Evolutionary conservation across 768 basidiomycete species (phyloP), one percentile per base, ranked within the genome.

Genomic region (Lyophyllum shimeji): DNA sequence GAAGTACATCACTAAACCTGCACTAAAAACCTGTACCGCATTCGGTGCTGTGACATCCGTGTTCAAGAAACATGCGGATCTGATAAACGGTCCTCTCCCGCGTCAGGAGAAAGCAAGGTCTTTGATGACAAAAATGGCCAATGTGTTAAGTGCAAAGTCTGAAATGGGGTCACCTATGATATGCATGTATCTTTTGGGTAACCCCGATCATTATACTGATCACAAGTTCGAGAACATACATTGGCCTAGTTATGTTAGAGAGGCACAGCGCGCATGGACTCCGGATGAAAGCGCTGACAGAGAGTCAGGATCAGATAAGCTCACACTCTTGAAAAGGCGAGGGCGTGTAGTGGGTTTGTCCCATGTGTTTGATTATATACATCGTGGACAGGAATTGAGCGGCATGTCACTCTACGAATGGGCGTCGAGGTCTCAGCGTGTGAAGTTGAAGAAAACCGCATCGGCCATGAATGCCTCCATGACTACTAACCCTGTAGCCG

Each of bases 1-100:
- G 3, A 74, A 80, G 15, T 79, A 80, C 60, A 67, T 79, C 2
- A 76, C 74, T 0, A 80, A 80, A 57, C 34, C 64, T 0, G 40
- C 61, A 1, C 56, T 80, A 3, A 78, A 76, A 42, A 76, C 69
- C 0, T 65, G 75, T 59, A 61, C 62, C 9, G 63, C 76, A 33
- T 78, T 79, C 63, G 64, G 74, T 1, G 53, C 68, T 9, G 58
- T 72, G 0, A 53, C 53, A 11, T 49, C 61, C 3, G 55, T 72
- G 0, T 66, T 71, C 40, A 56, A 64, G 1, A 58, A 55, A 39
- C 33, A 54, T 33, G 11, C 27, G 3, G 40, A 5, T n/a, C 43
- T 67, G 2, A 17, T 70, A 0, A 56, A 53, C 18, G 63, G 63
- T 1, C 43, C 53, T 17, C n/a, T 40, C 4, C 27, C 55, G 2